Base-by-base conservation (phyloP, 768 basidiomycete genomes). In the Botryobasidium botryosum region DNA sequence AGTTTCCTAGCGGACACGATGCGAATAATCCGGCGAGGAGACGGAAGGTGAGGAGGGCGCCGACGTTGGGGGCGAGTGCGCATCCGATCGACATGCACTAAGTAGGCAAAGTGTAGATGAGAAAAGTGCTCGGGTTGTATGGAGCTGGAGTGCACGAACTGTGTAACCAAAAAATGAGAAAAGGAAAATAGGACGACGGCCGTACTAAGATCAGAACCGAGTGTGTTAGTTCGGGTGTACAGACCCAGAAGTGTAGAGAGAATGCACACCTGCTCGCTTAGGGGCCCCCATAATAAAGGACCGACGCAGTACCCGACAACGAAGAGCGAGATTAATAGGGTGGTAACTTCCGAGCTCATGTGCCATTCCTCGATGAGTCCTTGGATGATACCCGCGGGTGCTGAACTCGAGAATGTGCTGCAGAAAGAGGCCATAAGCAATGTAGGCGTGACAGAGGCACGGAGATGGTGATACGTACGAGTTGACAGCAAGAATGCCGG, bases 171-270 rank as follows among this genome's bases (percentile, higher is more conserved):
- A 48, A 48, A 62, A 59, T 10, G 57, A 49, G 47, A 61, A 24
- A 51, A 66, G 52, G 46, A 65, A 62, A 47, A 64, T 49, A 25
- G 55, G 53, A 28, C 59, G 52, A 3, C 64, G 58, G 1, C 64
- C 64, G 49, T 56, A 62, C 8, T 33, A 33, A 17, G 8, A 8
- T 8, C 17, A 33, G 31, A 33, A 33, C 10, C 8, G 31, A 33
- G 17, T 33, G 31, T 8, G 31, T 33, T 8, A 33, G 31, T 33
- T 33, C 17, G 31, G 31, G 17, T n/a, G n/a, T n/a, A n/a, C n/a
- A n/a, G n/a, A n/a, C n/a, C n/a, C n/a, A n/a, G n/a, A n/a, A n/a
- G n/a, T n/a, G n/a, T n/a, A n/a, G n/a, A n/a, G n/a, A n/a, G n/a
- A n/a, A n/a, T n/a, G n/a, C n/a, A n/a, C n/a, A n/a, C n/a, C n/a